Conservation (phyloP, 2,329 filamentous ascomycete genomes). For the Cytospora piceicola region DNA sequence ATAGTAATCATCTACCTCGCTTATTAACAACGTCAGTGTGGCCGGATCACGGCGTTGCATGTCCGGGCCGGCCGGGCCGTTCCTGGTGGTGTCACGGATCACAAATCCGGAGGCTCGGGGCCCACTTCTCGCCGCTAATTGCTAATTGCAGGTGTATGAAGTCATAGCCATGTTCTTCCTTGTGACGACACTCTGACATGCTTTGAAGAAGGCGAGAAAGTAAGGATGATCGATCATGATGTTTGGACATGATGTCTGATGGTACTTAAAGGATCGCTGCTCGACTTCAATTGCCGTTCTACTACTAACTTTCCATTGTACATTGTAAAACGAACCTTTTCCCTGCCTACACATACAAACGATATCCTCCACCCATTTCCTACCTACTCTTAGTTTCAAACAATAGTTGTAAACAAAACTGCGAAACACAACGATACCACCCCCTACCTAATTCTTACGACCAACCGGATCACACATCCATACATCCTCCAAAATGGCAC, state of each 20-base stretch:
- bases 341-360: not conserved
- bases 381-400: conserved; percentile 1
- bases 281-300: not conserved
- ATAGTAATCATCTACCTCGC: too few species aligned
- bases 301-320: not conserved
- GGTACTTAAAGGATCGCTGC: not conserved
- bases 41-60: not conserved
- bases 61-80: not conserved
- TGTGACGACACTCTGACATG: conserved; percentile 25
- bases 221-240: not conserved
- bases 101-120: not conserved
- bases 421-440: not conserved
- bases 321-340: not conserved
- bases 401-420: not conserved
- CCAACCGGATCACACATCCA: not conserved
- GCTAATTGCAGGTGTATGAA: conserved; percentile 16
- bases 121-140: conserved; percentile 10
- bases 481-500: conserved; percentile 6
- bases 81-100: not conserved
- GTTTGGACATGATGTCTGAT: not conserved
- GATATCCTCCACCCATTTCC: conserved; percentile 11
- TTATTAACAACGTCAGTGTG: not conserved
- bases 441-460: not conserved
- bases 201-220: not conserved
- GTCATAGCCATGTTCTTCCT: conserved; percentile 6